Base-by-base conservation (phyloP, 768 basidiomycete genomes). In the Sporobolomyces phaffii region DNA sequence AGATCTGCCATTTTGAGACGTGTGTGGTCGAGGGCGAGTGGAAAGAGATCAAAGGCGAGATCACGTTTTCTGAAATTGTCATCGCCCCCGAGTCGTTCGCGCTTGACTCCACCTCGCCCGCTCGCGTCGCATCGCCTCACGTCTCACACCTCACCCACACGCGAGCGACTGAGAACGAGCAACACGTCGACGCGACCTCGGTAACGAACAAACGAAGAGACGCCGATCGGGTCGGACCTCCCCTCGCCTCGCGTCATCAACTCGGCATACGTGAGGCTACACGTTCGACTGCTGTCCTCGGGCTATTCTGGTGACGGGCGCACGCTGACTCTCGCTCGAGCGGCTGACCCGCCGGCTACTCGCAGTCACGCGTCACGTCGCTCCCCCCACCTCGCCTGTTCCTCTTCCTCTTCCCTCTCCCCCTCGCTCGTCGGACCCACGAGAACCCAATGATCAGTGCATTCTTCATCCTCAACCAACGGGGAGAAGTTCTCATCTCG, bases 401-500 rank as follows among this genome's bases (percentile, higher is more conserved):
- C 47, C 26, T 26, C 34, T 18, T 28, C 57, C 24, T 38, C 6
- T 5, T 22, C 31, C 59, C 10, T 20, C 33, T 2, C 36, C 47
- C 47, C 2, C 45, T 15, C 47, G n/a, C n/a, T n/a, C 51, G 6
- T 5, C 10, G n/a, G 20, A 10, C 51, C 9, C 36, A 4, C 33
- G 11, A 22, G 14, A 14, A 24, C 22, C 18, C 22, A 41, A 65
- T 65, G 64, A 65, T 65, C 64, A 52, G 49, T 33, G 64, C 64
- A 18, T 40, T 65, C 85, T 97, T 98, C 79, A 91, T 97, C 64
- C 96, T 97, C 83, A 99, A 97, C 77, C 91, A 93, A 79, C 97
- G 98, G 79, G 96, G 96, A 78, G 96, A 98, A 84, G 94, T 98
- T 74, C 83, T 99, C 74, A 99, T 98, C 76, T 96, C 93, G 49